Evolutionary conservation across 2,329 filamentous ascomycete genomes (phyloP).

Genomic region (Cercospora beticola): DNA sequence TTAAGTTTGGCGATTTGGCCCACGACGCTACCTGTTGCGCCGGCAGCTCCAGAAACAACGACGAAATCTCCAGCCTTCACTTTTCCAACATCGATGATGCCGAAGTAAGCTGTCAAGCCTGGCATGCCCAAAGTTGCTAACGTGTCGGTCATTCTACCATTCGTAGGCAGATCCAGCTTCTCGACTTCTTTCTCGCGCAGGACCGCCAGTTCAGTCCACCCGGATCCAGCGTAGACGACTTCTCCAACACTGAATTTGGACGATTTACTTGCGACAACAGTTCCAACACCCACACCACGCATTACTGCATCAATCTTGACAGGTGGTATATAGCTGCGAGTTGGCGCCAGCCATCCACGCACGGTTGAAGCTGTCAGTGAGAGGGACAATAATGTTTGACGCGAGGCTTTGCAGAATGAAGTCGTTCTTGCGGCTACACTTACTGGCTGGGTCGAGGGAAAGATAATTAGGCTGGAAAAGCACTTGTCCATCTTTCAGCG

Average conservation of each 20-base stretch:
- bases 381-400: background rate
- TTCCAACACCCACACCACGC: constrained; percentile 40
- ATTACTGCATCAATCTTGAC: constrained; percentile 46
- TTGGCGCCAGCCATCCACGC: constrained; percentile 49
- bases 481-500: constrained; percentile 42
- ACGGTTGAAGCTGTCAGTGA: constrained; percentile 23
- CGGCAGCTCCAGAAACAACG: constrained; percentile 74
- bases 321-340: constrained; percentile 49
- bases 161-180: constrained; percentile 26
- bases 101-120: constrained; percentile 74
- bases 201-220: constrained; percentile 47
- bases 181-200: constrained; percentile 29
- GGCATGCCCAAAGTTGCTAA: constrained; percentile 56
- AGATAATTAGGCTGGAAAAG: constrained; percentile 51
- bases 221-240: constrained; percentile 36
- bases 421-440: background rate
- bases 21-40: constrained; percentile 73
- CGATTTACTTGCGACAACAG: constrained; percentile 41
- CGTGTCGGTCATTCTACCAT: constrained; percentile 30
- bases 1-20: constrained; percentile 76
- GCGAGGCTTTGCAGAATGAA: background rate
- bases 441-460: constrained; percentile 53
- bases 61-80: constrained; percentile 70
- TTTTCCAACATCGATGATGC: constrained; percentile 66
- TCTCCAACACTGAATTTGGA: constrained; percentile 37